Conservation (phyloP, 1,284 basidiomycete genomes). For the Ustilago nuda region DNA sequence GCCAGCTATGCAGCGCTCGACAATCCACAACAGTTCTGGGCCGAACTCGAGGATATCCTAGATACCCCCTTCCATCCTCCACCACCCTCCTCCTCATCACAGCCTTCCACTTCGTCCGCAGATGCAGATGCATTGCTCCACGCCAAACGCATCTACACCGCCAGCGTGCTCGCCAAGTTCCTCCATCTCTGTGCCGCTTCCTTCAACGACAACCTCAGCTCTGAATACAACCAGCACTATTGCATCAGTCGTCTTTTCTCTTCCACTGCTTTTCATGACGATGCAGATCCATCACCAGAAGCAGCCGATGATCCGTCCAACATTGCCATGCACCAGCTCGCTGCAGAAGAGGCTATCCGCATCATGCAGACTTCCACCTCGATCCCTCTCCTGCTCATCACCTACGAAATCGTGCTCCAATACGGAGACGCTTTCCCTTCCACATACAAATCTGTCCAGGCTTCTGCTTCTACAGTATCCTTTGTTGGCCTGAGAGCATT, state of each 20-base stretch:
- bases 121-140: slow-evolving; percentile 14
- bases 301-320: background rate
- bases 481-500: slow-evolving; percentile 49
- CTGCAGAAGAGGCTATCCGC: slow-evolving; percentile 44
- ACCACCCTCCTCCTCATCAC: slow-evolving; percentile 5
- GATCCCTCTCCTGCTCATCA: slow-evolving; percentile 83
- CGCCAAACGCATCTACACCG: slow-evolving; percentile 41
- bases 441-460: slow-evolving; percentile 48
- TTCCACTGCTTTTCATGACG: slow-evolving; percentile 40
- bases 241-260: slow-evolving; percentile 52
- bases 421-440: slow-evolving; percentile 73
- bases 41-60: slow-evolving; percentile 60
- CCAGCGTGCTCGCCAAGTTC: slow-evolving; percentile 44
- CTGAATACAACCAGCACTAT: slow-evolving; percentile 52
- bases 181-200: slow-evolving; percentile 57
- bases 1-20: slow-evolving; percentile 51
- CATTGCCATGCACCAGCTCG: slow-evolving; percentile 45
- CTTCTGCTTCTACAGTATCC: slow-evolving; percentile 31
- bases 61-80: slow-evolving; percentile 38
- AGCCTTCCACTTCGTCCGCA: background rate
- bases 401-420: slow-evolving; percentile 81
- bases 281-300: slow-evolving; percentile 12
- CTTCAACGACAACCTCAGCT: slow-evolving; percentile 47
- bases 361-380: slow-evolving; percentile 74
- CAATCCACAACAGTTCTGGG: slow-evolving; percentile 58